Evolutionary conservation across 352 stramenopile species (phyloP).

Genomic region (Globisporangium iwayamae): DNA sequence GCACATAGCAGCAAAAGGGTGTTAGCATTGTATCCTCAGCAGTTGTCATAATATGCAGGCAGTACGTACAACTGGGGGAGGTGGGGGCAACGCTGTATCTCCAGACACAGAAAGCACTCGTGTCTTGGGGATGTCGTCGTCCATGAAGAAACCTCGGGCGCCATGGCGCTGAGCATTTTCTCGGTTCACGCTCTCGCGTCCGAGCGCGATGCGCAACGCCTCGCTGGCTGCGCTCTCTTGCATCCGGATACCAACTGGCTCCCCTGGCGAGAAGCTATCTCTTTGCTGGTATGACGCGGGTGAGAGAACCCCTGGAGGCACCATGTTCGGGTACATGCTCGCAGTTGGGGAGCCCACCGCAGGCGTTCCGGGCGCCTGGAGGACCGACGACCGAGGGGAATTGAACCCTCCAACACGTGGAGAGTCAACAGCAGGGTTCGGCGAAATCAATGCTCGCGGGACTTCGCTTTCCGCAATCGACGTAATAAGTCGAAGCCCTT

Average conservation of each 20-base stretch:
- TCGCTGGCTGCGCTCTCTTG: constrained; percentile 50
- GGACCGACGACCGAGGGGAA: constrained; percentile 65
- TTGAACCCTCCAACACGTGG: constrained; percentile 72
- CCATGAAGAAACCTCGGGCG: constrained; percentile 16
- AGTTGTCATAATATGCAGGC: background rate
- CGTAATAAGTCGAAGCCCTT: constrained; percentile 79
- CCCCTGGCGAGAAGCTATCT: constrained; percentile 45
- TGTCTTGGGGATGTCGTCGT: constrained; percentile 39
- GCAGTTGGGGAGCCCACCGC: constrained; percentile 40
- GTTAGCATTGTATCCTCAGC: background rate
- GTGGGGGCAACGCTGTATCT: constrained; percentile 5
- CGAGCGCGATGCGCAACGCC: constrained; percentile 70
- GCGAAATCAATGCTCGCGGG: constrained; percentile 74
- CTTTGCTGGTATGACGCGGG: constrained; percentile 82
- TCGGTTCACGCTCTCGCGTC: constrained; percentile 65
- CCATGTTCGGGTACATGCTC: constrained; percentile 47
- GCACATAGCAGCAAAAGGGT: background rate
- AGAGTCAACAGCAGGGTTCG: constrained; percentile 84
- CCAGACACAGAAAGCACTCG: constrained; percentile 26
- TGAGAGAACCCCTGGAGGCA: constrained; percentile 48
- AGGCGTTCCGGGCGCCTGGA: constrained; percentile 73
- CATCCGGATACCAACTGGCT: constrained; percentile 17
- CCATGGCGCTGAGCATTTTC: constrained; percentile 36
- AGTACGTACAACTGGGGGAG: constrained; percentile 5
- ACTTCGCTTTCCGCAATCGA: constrained; percentile 80